phyloP scores from a whole-genome alignment of 1,284 basidiomycete species.

The Fomes fomentarius region DNA sequence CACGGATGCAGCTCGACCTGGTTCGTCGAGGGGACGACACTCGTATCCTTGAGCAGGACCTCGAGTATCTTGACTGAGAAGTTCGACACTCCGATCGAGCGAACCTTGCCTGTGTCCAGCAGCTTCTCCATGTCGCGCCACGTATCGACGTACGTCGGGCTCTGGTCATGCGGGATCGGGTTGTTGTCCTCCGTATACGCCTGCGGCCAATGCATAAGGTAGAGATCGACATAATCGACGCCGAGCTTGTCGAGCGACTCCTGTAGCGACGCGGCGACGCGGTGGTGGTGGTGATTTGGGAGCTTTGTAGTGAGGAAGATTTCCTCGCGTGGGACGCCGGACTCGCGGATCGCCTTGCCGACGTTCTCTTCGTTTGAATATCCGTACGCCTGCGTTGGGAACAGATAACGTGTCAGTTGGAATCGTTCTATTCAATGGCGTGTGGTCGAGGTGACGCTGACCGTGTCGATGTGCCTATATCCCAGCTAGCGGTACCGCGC shows the following conservation, averaged over 20 bases:
- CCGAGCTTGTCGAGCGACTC: slow-evolving; percentile 64
- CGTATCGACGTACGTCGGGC: slow-evolving; percentile 52
- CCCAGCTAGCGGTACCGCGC: slow-evolving; percentile 20
- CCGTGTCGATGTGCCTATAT: slow-evolving; percentile 30
- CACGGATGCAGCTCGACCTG: slow-evolving; percentile 67
- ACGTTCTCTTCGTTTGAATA: slow-evolving; percentile 43
- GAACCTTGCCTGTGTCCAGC: slow-evolving; percentile 55
- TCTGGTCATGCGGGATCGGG: slow-evolving; percentile 37
- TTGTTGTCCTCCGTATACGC: slow-evolving; percentile 40
- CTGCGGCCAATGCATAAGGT: slow-evolving; percentile 71
- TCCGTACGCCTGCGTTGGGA: slow-evolving; percentile 26
- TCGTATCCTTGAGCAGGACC: slow-evolving; percentile 42
- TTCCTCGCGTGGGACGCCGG: slow-evolving; percentile 43
- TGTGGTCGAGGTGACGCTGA: background rate
- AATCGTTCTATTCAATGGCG: no score
- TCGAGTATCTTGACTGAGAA: slow-evolving; percentile 60
- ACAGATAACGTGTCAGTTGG: no score
- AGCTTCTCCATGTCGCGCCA: slow-evolving; percentile 66
- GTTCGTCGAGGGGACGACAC: slow-evolving; percentile 61
- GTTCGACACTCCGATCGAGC: slow-evolving; percentile 70
- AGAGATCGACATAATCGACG: slow-evolving; percentile 71
- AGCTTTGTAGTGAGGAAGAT: slow-evolving; percentile 46
- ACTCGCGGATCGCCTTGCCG: slow-evolving; percentile 45
- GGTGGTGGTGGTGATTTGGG: slow-evolving; percentile 58
- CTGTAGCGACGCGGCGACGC: slow-evolving; percentile 66